Evolutionary conservation across 805 yeast genomes (phyloP).

Genomic region (Suhomyces prunicola): DNA sequence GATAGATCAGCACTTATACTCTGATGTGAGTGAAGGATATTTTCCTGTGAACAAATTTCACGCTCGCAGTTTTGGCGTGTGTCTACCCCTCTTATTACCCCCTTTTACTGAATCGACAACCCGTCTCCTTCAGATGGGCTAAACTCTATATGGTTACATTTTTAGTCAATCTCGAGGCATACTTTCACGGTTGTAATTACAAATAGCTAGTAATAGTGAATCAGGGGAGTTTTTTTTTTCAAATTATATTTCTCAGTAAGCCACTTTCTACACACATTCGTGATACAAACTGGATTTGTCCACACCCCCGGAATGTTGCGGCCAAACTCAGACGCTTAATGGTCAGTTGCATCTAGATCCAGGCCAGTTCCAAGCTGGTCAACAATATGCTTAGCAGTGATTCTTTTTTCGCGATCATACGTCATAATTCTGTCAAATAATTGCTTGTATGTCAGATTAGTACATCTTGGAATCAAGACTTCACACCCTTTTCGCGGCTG

Average conservation of each 20-base stretch:
- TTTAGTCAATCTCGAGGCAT: not conserved
- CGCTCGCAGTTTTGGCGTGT: not conserved
- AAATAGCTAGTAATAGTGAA: not conserved
- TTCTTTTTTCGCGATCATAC: conserved; percentile 4
- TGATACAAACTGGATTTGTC: not conserved
- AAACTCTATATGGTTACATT: not conserved
- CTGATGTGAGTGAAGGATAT: not conserved
- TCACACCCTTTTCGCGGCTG: conserved; percentile 13
- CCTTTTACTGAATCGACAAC: not conserved
- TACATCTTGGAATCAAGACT: conserved; percentile 36
- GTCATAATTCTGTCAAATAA: conserved; percentile 4
- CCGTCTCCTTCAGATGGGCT: not conserved
- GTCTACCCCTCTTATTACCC: not conserved
- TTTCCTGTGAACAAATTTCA: not conserved
- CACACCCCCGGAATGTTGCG: not conserved
- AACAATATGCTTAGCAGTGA: not conserved
- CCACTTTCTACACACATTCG: not conserved
- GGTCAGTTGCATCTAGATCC: not conserved
- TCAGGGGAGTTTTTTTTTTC: not conserved
- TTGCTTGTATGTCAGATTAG: not conserved
- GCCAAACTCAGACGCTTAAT: not conserved
- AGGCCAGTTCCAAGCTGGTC: not conserved
- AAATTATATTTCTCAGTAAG: not conserved
- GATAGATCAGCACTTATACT: not conserved
- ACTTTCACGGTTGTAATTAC: not conserved